Percentiles rank a stretch among this genome's conserved stretches.
phyloP scores from a whole-genome alignment of 106 monocot genomes.

The Dendrobium catenatum region DNA sequence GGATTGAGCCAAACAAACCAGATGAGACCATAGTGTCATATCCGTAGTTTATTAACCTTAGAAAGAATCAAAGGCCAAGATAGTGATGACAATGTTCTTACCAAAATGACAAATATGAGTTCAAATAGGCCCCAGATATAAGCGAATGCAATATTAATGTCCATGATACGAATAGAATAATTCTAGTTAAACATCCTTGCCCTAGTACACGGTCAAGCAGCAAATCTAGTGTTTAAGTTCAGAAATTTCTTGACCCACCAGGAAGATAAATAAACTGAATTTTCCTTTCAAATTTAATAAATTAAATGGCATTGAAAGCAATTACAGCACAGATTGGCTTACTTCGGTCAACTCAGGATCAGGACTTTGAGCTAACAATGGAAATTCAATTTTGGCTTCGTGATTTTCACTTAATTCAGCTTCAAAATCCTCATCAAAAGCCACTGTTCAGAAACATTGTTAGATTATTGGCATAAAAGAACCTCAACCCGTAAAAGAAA shows the following conservation, averaged over 20 bases:
- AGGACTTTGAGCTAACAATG: conserved; percentile 68
- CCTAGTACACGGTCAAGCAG: neutral
- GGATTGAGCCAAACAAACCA: neutral
- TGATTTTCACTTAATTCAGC: conserved; percentile 81
- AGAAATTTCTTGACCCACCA: neutral
- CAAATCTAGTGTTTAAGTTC: neutral
- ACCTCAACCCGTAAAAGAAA: neutral
- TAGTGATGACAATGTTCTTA: neutral
- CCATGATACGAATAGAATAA: neutral
- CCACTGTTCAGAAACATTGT: conserved; percentile 32
- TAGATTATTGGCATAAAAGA: conserved; percentile 1
- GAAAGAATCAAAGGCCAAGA: neutral
- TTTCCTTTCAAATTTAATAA: neutral
- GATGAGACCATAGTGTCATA: neutral
- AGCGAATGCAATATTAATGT: neutral
- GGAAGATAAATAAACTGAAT: neutral
- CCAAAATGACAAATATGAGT: neutral
- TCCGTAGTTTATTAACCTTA: neutral
- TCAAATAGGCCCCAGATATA: neutral
- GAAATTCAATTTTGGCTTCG: conserved; percentile 74
- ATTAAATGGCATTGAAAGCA: neutral
- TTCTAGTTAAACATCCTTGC: neutral
- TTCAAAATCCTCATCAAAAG: conserved; percentile 99
- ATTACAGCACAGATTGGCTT: neutral
- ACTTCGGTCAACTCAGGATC: conserved; percentile 83